phyloP scores from a whole-genome alignment of 2,329 filamentous ascomycete genomes.

The Penicillium sp. region DNA sequence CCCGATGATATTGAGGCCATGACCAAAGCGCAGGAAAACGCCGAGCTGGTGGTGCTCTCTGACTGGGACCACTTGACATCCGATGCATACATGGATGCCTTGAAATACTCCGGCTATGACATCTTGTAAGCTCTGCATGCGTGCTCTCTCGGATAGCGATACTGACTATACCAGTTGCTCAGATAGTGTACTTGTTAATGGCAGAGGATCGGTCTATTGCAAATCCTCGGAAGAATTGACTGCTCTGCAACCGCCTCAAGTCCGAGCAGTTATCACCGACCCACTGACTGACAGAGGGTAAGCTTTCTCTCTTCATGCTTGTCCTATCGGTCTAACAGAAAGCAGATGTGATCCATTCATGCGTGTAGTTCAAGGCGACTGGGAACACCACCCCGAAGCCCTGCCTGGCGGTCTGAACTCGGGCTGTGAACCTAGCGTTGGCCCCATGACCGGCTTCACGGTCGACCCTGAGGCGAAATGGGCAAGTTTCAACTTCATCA shows the following conservation, averaged over 20 bases:
- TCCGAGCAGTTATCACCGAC: conserved; percentile 3
- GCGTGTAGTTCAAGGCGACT: conserved; percentile 4
- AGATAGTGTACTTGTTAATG: conserved; percentile 22
- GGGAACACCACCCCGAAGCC: conserved; percentile 18
- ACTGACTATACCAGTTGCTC: conserved; percentile 8
- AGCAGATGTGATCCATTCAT: conserved; percentile 16
- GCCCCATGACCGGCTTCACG: conserved; percentile 45
- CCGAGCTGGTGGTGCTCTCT: neutral
- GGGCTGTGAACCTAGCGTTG: conserved; percentile 49
- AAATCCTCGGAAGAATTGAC: conserved; percentile 14
- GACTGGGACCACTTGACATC: neutral
- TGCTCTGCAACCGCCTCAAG: neutral
- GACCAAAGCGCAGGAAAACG: neutral
- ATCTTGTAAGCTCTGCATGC: neutral
- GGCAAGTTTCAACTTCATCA: conserved; percentile 57
- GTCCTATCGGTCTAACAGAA: neutral
- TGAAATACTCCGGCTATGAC: neutral
- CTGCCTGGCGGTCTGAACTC: conserved; percentile 15
- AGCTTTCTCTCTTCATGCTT: neutral
- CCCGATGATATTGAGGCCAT: neutral
- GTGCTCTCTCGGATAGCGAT: neutral
- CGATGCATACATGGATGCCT: neutral
- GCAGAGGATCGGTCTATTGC: conserved; percentile 19
- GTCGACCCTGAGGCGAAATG: conserved; percentile 44
- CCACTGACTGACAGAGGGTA: conserved; percentile 21